Evolutionary conservation across 202 grass and related monocot genomes (phyloP).

Genomic region (Eragrostis tef): DNA sequence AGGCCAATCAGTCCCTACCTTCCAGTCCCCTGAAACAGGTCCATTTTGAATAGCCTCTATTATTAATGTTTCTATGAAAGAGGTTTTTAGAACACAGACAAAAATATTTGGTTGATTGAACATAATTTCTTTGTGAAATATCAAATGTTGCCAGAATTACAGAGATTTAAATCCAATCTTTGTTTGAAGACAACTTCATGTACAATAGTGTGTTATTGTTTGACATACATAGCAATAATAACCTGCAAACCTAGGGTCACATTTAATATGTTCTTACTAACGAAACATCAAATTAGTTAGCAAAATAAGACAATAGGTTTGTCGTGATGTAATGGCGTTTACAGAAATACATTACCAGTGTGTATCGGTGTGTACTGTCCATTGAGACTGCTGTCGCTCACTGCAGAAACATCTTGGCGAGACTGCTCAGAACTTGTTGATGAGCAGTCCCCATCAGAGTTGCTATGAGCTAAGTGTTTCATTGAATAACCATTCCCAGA

Average conservation of each 20-base stretch:
- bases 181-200: background rate
- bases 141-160: background rate
- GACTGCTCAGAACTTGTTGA: slow-evolving; percentile 59
- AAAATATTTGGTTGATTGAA: slow-evolving; percentile 1
- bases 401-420: slow-evolving; percentile 56
- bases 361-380: slow-evolving; percentile 31
- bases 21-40: background rate
- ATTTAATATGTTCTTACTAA: background rate
- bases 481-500: slow-evolving; percentile 47
- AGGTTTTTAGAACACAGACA: background rate
- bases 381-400: slow-evolving; percentile 60
- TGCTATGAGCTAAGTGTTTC: slow-evolving; percentile 53
- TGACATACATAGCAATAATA: slow-evolving; percentile 14
- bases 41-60: background rate
- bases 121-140: slow-evolving; percentile 3
- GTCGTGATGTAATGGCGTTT: background rate
- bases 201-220: background rate
- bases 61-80: background rate
- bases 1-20: background rate
- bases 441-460: slow-evolving; percentile 53
- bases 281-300: background rate
- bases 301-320: background rate
- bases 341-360: slow-evolving; percentile 31
- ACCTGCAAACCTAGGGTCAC: background rate
- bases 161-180: background rate